Base-by-base conservation (phyloP, 179 eudicot genomes). In the Vitellaria paradoxa region DNA sequence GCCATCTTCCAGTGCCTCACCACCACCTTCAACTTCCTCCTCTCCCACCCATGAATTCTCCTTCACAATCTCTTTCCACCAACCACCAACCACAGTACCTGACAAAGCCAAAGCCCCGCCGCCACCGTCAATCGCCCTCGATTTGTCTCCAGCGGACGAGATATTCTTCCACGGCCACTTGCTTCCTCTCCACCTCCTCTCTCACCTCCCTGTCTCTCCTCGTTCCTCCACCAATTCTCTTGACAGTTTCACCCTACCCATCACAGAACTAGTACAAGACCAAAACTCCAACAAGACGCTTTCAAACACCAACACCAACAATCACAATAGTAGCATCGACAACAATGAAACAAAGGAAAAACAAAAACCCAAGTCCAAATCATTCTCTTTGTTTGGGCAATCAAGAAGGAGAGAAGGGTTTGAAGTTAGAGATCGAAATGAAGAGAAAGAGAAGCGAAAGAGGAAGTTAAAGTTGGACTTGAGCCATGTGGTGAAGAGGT, bases 161-260 rank as follows among this genome's bases (percentile, higher is more conserved):
- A 94, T 94, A 61, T 94, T 94, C 89, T 93, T 89, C 88, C 94
- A 94, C 45, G 98, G 98, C 70, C 98, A 91, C 78, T 74, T 94
- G 20, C 98, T 94, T 18, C 98, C 98, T 37, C 97, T 94, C 75
- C 98, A 88, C 77, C 86, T 85, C 80, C 92, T 88, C 55, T 87
- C 93, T 23, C 91, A 88, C 77, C 85, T 87, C 72, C 86, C 91
- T 53, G 56, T 77, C 45, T 88, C 92, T 0, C 87, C 97, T 23
- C 92, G 92, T 63, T 78, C 87, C 56, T 93, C 97, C 49, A 84
- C 90, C 21, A 87, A 84, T 17, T 91, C 93, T 0, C 60, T 83
- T 7, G 97, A 90, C 80, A 82, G 81, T 67, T 87, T 89, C 67
- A 81, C 93, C 70, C 81, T 81, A 9, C 93, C 90, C 26, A 74